Evolutionary conservation across 1,139 yeast genomes (phyloP).

Genomic region (Pichia inconspicua): DNA sequence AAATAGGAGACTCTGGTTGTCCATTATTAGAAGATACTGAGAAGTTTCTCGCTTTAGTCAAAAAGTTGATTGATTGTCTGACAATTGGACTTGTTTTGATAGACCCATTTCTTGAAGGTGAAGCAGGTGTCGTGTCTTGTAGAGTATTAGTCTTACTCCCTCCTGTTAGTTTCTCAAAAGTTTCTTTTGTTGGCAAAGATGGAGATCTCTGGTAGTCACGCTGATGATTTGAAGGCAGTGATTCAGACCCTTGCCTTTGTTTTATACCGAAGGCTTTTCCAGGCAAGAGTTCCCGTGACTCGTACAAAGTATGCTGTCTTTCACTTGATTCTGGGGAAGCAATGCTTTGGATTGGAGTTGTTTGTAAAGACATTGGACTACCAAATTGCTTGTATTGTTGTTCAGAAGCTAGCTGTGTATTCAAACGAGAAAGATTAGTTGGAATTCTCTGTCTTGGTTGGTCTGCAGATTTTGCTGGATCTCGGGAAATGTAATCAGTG

Average conservation of each 20-base stretch:
- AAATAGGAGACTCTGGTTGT: constrained; percentile 10
- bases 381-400: not conserved
- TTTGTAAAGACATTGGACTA: constrained; percentile 3
- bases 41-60: constrained; percentile 20
- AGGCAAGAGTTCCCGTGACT: constrained; percentile 4
- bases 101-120: constrained; percentile 9
- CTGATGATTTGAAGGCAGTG: not conserved
- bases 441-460: not conserved
- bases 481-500: constrained; percentile 1
- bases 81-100: constrained; percentile 21
- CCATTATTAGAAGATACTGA: constrained; percentile 15
- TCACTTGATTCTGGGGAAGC: constrained; percentile 1
- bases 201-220: constrained; percentile 12
- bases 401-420: constrained; percentile 3
- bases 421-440: constrained; percentile 5
- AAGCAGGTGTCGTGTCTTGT: constrained; percentile 1
- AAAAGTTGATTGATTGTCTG: constrained; percentile 24
- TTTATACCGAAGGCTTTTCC: constrained; percentile 5
- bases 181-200: constrained; percentile 8
- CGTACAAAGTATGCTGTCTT: not conserved
- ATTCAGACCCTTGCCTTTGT: constrained; percentile 5
- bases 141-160: not conserved
- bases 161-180: not conserved
- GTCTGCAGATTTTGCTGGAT: not conserved
- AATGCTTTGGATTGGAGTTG: constrained; percentile 1